Percentiles rank a stretch among this genome's conserved stretches.
Conservation (phyloP, 2,329 filamentous ascomycete species). For the Plenodomus biglobosus region DNA sequence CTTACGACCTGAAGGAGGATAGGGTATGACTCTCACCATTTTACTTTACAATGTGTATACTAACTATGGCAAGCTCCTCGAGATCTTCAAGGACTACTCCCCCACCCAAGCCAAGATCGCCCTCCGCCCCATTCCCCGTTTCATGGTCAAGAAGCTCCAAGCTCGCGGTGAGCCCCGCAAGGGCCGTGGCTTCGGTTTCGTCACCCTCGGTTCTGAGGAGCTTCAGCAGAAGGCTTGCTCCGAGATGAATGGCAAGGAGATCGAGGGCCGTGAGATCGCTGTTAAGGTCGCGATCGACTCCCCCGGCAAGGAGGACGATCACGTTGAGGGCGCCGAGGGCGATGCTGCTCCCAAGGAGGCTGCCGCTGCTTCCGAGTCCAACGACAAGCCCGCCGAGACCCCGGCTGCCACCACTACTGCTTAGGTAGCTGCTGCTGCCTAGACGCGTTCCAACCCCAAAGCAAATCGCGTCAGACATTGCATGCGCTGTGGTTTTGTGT, state of each 20-base stretch:
- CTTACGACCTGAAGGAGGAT: constrained; percentile 96
- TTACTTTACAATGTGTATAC: background rate
- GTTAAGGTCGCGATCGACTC: constrained; percentile 99
- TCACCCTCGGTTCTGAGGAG: constrained; percentile 93
- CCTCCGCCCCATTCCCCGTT: constrained; percentile 95
- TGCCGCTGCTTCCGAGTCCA: constrained; percentile 20
- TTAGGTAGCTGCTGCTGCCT: constrained; percentile 35
- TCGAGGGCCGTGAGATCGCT: constrained; percentile 97
- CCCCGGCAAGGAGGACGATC: constrained; percentile 95
- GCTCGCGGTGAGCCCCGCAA: constrained; percentile 97
- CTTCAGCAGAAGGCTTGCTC: constrained; percentile 93
- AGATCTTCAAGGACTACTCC: constrained; percentile 91
- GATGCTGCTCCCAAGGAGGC: constrained; percentile 39
- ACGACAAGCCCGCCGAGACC: constrained; percentile 24
- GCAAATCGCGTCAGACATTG: constrained; percentile 20
- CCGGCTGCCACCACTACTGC: constrained; percentile 34
- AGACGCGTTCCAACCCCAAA: constrained; percentile 13
- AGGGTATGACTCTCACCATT: constrained; percentile 63
- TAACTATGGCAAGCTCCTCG: constrained; percentile 71
- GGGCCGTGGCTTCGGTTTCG: constrained; percentile 98
- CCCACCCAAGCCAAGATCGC: constrained; percentile 97
- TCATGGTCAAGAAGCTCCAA: constrained; percentile 99
- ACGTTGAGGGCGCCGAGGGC: constrained; percentile 51
- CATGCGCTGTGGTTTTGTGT: constrained; percentile 30
- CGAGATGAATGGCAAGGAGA: constrained; percentile 99